Percentiles rank a stretch among this genome's conserved stretches.
These are phyloP conservation scores for Arthrinium phaeospermum DNA, from an alignment of 2,329 filamentous ascomycete species.

Conservation along the genomic window DNA sequence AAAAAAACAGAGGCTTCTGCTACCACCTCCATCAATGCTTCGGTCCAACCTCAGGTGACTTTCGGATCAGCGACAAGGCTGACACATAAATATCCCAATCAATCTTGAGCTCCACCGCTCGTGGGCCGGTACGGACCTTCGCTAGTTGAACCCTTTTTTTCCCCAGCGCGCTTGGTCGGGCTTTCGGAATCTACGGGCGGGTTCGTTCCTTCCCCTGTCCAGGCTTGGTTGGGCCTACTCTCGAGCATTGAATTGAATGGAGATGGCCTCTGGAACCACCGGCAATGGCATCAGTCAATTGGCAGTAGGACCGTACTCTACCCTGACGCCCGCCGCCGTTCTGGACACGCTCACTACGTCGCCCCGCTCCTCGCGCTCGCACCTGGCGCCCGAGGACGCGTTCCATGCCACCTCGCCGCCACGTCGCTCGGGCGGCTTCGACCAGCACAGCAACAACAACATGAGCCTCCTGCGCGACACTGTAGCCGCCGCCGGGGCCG, in stretches of 20 bases:
- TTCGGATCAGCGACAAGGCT: conserved; percentile 13
- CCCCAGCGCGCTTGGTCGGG: not conserved
- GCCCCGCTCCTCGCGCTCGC: conserved; percentile 63
- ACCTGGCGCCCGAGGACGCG: conserved; percentile 84
- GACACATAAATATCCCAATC: not conserved
- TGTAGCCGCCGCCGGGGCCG: conserved; percentile 35
- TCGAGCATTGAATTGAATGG: not conserved
- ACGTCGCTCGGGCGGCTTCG: conserved; percentile 52
- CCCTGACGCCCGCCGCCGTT: conserved; percentile 45
- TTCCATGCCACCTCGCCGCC: conserved; percentile 70
- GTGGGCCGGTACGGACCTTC: not conserved
- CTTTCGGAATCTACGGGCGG: not conserved
- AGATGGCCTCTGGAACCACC: not conserved
- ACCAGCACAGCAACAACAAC: conserved; percentile 30
- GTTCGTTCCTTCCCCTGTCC: not conserved
- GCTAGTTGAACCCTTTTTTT: not conserved
- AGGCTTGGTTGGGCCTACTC: not conserved
- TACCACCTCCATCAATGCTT: not conserved
- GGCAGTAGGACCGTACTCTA: not conserved
- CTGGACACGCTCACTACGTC: conserved; percentile 35
- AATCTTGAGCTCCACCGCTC: not conserved
- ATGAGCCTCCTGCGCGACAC: conserved; percentile 33
- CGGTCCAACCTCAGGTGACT: not conserved
- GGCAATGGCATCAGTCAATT: conserved; percentile 8
- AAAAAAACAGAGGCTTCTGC: not conserved